A percentile compares a stretch with the other conserved stretches of the same genome.
phyloP scores from a whole-genome alignment of 2,329 filamentous ascomycete species.

The Pyrenochaeta sp. region DNA sequence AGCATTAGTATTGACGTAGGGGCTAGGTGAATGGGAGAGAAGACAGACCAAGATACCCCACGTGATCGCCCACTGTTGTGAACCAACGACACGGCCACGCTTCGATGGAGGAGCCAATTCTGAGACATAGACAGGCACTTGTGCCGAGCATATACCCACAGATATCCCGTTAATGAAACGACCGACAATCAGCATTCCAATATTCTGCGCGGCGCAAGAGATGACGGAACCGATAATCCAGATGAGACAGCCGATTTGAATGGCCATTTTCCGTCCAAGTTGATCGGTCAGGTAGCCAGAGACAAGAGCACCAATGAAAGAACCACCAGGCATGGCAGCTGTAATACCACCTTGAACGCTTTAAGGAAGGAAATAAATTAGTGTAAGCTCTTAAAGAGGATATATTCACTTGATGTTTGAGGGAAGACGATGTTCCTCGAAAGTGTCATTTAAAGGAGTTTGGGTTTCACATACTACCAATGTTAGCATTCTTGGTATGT shows the following conservation, averaged over 20 bases:
- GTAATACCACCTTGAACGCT: conserved; percentile 73
- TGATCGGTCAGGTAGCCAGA: conserved; percentile 68
- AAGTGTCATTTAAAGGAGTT: too few species aligned
- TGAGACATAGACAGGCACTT: conserved; percentile 74
- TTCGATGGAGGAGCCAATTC: conserved; percentile 68
- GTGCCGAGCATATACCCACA: conserved; percentile 76
- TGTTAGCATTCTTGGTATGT: too few species aligned
- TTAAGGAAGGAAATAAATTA: not conserved
- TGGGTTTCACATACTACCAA: too few species aligned
- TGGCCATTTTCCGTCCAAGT: conserved; percentile 62
- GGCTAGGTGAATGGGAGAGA: conserved; percentile 20
- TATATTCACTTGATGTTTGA: too few species aligned
- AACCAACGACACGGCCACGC: conserved; percentile 73
- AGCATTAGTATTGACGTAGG: not conserved
- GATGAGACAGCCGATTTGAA: conserved; percentile 62
- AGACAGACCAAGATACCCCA: conserved; percentile 60
- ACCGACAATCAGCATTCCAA: conserved; percentile 75
- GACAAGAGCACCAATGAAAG: conserved; percentile 69
- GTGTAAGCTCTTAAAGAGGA: not conserved
- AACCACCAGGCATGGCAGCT: conserved; percentile 75
- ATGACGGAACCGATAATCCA: conserved; percentile 69
- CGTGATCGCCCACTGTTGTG: conserved; percentile 79
- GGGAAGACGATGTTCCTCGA: too few species aligned
- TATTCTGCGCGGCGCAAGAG: conserved; percentile 69
- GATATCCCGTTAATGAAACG: conserved; percentile 76